A percentile compares a stretch with the other conserved stretches of the same genome.
These are phyloP conservation scores for Leccinum pellstonianum DNA, from an alignment of 768 basidiomycete genomes.

Conservation along the genomic window DNA sequence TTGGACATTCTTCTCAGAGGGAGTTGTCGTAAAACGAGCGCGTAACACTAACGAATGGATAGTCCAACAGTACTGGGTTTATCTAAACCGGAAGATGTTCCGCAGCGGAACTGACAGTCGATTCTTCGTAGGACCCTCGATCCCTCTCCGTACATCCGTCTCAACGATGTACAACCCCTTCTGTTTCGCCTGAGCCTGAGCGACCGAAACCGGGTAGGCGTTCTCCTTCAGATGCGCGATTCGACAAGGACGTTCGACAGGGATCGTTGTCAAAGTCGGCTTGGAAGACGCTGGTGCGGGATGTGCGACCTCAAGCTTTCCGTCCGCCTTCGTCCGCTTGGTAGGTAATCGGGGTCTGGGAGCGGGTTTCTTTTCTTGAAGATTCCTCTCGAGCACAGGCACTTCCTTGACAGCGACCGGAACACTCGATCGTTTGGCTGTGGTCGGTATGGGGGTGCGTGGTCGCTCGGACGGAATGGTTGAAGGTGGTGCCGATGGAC, in stretches of 20 bases:
- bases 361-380: slow-evolving; percentile 13
- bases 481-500: slow-evolving; percentile 8
- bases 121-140: slow-evolving; percentile 26
- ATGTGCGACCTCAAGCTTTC: slow-evolving; percentile 4
- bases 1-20: slow-evolving; percentile 6
- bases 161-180: slow-evolving; percentile 12
- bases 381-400: background rate
- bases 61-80: background rate
- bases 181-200: slow-evolving; percentile 14
- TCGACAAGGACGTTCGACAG: slow-evolving; percentile 20
- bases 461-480: slow-evolving; percentile 9
- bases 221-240: slow-evolving; percentile 17
- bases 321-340: slow-evolving; percentile 13
- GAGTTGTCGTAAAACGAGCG: slow-evolving; percentile 8
- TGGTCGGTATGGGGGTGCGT: slow-evolving; percentile 11
- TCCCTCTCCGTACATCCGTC: slow-evolving; percentile 23
- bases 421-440: background rate
- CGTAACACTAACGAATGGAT: slow-evolving; percentile 1
- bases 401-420: background rate
- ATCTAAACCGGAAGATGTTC: slow-evolving; percentile 35
- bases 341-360: slow-evolving; percentile 16
- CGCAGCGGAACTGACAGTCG: slow-evolving; percentile 30
- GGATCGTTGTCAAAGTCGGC: background rate
- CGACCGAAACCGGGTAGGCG: background rate
- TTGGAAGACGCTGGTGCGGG: slow-evolving; percentile 8